Base-by-base conservation (phyloP, 495 filamentous ascomycete species). In the Hypoxylon fuscum region DNA sequence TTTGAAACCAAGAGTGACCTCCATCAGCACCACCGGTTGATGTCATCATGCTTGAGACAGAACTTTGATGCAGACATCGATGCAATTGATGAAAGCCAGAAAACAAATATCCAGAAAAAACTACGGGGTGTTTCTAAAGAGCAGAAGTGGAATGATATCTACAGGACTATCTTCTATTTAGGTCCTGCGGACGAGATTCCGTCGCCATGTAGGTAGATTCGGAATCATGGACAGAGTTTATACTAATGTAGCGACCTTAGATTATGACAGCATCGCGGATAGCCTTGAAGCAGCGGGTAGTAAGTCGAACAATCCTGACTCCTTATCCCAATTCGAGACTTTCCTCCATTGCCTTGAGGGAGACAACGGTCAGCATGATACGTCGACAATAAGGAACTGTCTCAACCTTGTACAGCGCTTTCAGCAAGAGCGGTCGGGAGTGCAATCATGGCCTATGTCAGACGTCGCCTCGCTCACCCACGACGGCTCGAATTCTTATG, bases 91-190 rank as follows among this genome's bases (percentile, higher is more conserved):
- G 46, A 62, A 14, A 27, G 44, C 0, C 63, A 66, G 41, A 62
- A 47, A 18, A 32, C 20, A 2, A 40, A 53, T 20, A 66, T 66
- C 14, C 58, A 48, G 31, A 66, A 48, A 32, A 62, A 56, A 27
- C 32, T 12, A 12, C 58, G 63, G 17, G 58, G 63, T 1, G 27
- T 49, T 9, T 63, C 64, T 5, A 59, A 61, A 6, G 58, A 56
- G 31, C 35, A 63, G 31, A 63, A 63, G 15, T 67, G 64, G 64
- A 27, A 32, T 5, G 34, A 62, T 11, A 56, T 67, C 0, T 67
- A 67, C 15, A 46, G 46, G n/a, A 49, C 37, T 41, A 58, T 67
- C 46, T 67, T 67, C 49, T 52, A 44, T 27, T 17, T 63, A 1
- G 52, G 54, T 14, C 8, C 40, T 5, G 23, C 41, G 11, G 17